phyloP scores from a whole-genome alignment of 768 basidiomycete species.

The Boletellus sp. region DNA sequence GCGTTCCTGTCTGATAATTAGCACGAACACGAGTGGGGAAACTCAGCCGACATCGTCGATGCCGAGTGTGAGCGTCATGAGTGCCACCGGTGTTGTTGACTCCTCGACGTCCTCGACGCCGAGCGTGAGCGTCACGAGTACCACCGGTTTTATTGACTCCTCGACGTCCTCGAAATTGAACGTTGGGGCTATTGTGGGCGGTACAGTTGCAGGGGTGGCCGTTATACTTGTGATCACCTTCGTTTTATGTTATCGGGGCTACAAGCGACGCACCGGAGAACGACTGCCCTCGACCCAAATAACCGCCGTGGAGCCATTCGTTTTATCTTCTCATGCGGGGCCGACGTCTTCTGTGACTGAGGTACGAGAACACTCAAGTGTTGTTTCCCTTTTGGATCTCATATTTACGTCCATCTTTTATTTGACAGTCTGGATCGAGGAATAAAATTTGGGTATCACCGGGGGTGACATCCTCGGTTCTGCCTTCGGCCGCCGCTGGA shows the following conservation, averaged over 20 bases:
- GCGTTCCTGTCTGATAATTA: neutral
- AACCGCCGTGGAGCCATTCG: neutral
- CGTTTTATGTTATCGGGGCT: conserved; percentile 4
- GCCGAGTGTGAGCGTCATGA: too few species aligned
- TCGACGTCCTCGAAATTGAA: neutral
- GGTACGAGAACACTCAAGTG: neutral
- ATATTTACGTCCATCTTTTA: too few species aligned
- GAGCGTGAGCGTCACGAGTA: too few species aligned
- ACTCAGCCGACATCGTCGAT: neutral
- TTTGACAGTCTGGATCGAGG: neutral
- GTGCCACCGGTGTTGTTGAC: too few species aligned
- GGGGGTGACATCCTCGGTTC: neutral
- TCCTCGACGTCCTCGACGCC: too few species aligned
- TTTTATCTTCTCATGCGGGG: neutral
- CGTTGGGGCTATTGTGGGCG: conserved; percentile 5
- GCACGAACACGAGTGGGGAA: neutral
- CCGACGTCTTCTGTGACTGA: neutral
- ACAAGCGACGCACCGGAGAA: neutral
- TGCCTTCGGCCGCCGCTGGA: neutral
- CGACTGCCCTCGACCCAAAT: neutral
- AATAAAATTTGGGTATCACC: neutral
- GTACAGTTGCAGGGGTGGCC: neutral
- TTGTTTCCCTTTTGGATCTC: too few species aligned
- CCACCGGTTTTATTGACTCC: too few species aligned
- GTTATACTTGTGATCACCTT: neutral